A percentile compares a stretch with the other conserved stretches of the same genome.
phyloP scores from a whole-genome alignment of 1,284 basidiomycete species.

The Cryptococcus sp. region DNA sequence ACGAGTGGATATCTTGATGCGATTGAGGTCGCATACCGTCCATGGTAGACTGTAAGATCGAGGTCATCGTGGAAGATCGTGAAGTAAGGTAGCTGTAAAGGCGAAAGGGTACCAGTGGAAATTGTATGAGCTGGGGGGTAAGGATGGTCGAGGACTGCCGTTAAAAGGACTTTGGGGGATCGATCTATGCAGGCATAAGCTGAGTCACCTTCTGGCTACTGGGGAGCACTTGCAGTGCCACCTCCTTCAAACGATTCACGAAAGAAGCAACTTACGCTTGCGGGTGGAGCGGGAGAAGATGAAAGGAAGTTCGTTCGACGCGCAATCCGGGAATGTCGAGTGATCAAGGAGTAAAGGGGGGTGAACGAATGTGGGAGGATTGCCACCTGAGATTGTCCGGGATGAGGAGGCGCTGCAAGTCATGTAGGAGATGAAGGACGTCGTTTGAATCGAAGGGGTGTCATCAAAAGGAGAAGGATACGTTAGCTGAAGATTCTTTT shows the following conservation, averaged over 20 bases:
- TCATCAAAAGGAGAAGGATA: no score
- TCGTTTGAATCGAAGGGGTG: no score
- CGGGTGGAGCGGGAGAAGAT: background rate
- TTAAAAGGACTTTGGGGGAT: background rate
- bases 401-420: background rate
- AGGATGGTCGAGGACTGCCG: background rate
- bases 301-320: background rate
- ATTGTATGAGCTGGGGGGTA: background rate
- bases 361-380: no score
- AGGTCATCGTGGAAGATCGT: slow-evolving; percentile 15
- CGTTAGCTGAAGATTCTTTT: no score
- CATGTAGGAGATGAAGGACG: background rate
- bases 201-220: background rate
- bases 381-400: background rate
- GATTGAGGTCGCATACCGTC: slow-evolving; percentile 21
- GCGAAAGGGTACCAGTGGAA: background rate
- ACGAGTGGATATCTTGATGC: slow-evolving; percentile 21
- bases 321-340: background rate
- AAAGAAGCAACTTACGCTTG: background rate
- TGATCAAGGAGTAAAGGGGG: background rate
- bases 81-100: background rate
- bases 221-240: background rate
- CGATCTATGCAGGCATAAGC: no score
- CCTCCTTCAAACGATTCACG: background rate
- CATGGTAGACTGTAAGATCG: slow-evolving; percentile 16